Evolutionary conservation across 768 basidiomycete genomes (phyloP), one percentile per base, ranked within the genome.

Genomic region (Rhodotorula diobovata): DNA sequence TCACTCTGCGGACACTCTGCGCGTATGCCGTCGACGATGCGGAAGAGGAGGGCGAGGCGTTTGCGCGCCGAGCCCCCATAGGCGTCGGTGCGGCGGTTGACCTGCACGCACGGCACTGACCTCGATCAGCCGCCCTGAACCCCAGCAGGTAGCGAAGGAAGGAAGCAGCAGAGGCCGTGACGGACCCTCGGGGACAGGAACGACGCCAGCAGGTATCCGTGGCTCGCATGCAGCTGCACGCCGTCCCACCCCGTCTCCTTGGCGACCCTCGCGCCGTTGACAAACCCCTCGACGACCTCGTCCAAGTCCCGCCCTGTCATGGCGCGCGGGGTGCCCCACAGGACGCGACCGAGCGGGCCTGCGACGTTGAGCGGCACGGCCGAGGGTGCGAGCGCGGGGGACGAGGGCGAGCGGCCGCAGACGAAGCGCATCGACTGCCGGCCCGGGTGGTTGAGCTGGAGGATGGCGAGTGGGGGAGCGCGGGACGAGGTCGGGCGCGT

Each of bases 191-290:
- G 85, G 10, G 87, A 89, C 32, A 93, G 81, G 77, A 92, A 92
- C 72, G 91, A 87, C 0, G 90, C 84, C 30, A 94, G 81, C 34
- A 94, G 83, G 79, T 93, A 93, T 48, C 92, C 92, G 80, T 94
- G 92, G 2, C 88, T 88, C 35, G 84, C 88, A 79, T 96, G 94
- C 18, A 97, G 71, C 77, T 96, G 86, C 8, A 95, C 81, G 0
- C 94, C 93, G 72, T 95, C 90, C 78, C 93, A 94, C 0, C 90
- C 91, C 51, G 88, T 81, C 63, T 84, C 78, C 28, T 83, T 79
- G 16, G 90, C 91, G 43, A 90, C 76, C 53, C 80, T 77, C 1
- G 92, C 90, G 11, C 88, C 90, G 51, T 81, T 81, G 5, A 89
- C 84, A 76, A 95, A 97, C 15, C 80, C 81, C 2, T 82, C 81